Conservation (phyloP, 768 basidiomycete genomes). For the Clitopilus passeckerianus region DNA sequence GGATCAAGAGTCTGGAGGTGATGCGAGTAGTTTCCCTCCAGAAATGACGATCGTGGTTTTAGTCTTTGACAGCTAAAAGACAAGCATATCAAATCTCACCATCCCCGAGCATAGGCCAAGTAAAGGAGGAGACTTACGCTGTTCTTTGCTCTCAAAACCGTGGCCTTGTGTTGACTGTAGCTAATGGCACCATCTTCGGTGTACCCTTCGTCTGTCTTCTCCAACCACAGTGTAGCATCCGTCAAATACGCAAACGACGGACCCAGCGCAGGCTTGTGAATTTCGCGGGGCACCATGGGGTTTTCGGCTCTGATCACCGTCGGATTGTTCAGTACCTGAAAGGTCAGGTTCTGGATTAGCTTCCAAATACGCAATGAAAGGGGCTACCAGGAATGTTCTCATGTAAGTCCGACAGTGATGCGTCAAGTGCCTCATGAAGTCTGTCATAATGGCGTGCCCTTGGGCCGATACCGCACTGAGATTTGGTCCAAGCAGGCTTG, state of each 20-base stretch:
- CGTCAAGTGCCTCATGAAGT: constrained; percentile 41
- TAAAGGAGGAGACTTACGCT: constrained; percentile 22
- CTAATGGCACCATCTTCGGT: constrained; percentile 11
- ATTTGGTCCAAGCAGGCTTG: constrained; percentile 56
- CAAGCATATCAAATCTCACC: not conserved
- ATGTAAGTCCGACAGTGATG: constrained; percentile 50
- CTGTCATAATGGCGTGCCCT: constrained; percentile 72
- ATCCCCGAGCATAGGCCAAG: not conserved
- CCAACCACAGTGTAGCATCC: constrained; percentile 73
- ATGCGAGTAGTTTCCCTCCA: constrained; percentile 16
- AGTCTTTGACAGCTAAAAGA: constrained; percentile 27
- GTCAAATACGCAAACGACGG: constrained; percentile 70
- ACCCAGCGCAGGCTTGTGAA: constrained; percentile 68
- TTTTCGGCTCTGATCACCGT: constrained; percentile 20
- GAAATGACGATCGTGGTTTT: constrained; percentile 36
- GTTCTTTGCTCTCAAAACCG: constrained; percentile 38
- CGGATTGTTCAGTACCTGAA: constrained; percentile 60
- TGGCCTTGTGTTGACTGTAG: constrained; percentile 25
- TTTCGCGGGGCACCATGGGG: constrained; percentile 7
- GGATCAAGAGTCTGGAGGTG: not conserved
- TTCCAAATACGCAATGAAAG: not conserved
- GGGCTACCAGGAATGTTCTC: not conserved
- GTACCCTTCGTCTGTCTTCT: constrained; percentile 13
- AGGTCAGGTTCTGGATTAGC: not conserved
- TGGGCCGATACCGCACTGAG: constrained; percentile 65